Conservation (phyloP, 2,329 filamentous ascomycete genomes). For the Diaporthe capsici region DNA sequence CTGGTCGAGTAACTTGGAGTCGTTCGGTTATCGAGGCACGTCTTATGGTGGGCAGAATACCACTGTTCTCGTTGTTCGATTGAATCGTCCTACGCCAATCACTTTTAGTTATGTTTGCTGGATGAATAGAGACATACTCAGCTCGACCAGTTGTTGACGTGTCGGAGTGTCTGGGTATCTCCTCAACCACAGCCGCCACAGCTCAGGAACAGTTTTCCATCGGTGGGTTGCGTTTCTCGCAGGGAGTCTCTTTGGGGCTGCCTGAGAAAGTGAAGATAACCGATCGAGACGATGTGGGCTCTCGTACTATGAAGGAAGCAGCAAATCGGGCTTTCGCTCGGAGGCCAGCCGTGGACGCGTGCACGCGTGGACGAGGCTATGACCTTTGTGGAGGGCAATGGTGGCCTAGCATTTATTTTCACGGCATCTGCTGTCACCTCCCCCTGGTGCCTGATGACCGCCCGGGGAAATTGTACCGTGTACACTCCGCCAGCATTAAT, state of each 20-base stretch:
- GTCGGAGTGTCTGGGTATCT: no score
- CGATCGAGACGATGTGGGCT: background rate
- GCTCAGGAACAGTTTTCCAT: background rate
- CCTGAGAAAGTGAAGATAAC: background rate
- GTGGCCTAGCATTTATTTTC: background rate
- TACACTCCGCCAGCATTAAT: no score
- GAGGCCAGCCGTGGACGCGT: no score
- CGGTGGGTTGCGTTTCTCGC: background rate
- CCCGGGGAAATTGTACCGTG: no score
- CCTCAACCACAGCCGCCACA: background rate
- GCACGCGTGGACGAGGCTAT: background rate
- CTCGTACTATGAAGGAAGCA: background rate
- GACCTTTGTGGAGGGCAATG: background rate
- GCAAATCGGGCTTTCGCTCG: background rate
- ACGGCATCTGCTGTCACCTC: no score
- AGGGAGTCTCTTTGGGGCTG: background rate
- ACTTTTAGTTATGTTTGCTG: background rate
- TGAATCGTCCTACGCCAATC: background rate
- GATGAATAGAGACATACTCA: no score
- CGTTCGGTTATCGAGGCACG: background rate
- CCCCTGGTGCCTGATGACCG: no score
- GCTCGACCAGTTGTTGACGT: no score
- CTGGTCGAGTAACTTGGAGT: background rate
- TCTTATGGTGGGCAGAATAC: background rate
- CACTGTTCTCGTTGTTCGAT: background rate